A percentile compares a stretch with the other conserved stretches of the same genome.
These are phyloP conservation scores for Xylaria sp. DNA, from an alignment of 2,329 filamentous ascomycete genomes.

Conservation along the genomic window DNA sequence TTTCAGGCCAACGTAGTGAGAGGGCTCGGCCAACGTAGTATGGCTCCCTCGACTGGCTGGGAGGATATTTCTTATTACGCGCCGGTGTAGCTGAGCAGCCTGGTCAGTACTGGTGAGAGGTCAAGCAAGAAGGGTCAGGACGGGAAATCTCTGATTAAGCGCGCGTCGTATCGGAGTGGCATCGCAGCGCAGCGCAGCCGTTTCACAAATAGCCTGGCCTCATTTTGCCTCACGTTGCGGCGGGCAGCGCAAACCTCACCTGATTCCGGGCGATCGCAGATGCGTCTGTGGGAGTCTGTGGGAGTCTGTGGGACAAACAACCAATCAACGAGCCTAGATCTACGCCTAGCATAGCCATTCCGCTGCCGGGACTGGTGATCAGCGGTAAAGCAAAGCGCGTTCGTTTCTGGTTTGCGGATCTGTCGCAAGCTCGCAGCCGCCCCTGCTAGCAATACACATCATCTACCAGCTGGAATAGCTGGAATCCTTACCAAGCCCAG, in stretches of 20 bases:
- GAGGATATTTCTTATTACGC: conserved; percentile 1
- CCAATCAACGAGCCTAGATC: conserved; percentile 29
- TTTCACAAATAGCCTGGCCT: conserved; percentile 45
- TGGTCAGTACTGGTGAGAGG: neutral
- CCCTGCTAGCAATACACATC: conserved; percentile 33
- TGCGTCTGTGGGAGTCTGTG: conserved; percentile 38
- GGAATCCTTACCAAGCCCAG: neutral
- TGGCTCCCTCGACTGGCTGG: no score
- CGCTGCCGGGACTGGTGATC: conserved; percentile 34
- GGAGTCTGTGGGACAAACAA: conserved; percentile 32
- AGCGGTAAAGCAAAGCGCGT: conserved; percentile 41
- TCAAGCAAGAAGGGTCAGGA: neutral
- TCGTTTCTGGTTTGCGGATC: conserved; percentile 52
- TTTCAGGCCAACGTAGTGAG: no score
- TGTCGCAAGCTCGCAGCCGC: conserved; percentile 51
- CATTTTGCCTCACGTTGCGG: conserved; percentile 42
- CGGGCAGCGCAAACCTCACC: conserved; percentile 43
- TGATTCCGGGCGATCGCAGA: conserved; percentile 47
- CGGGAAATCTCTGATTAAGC: conserved; percentile 1
- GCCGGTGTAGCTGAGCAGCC: neutral
- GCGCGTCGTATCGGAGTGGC: conserved; percentile 19
- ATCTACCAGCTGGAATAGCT: conserved; percentile 16
- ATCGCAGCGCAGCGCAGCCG: conserved; percentile 25
- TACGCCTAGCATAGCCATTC: conserved; percentile 22
- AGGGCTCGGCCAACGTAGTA: no score